Base-by-base conservation (phyloP, 2,329 filamentous ascomycete genomes). In the Monosporascus ibericus region DNA sequence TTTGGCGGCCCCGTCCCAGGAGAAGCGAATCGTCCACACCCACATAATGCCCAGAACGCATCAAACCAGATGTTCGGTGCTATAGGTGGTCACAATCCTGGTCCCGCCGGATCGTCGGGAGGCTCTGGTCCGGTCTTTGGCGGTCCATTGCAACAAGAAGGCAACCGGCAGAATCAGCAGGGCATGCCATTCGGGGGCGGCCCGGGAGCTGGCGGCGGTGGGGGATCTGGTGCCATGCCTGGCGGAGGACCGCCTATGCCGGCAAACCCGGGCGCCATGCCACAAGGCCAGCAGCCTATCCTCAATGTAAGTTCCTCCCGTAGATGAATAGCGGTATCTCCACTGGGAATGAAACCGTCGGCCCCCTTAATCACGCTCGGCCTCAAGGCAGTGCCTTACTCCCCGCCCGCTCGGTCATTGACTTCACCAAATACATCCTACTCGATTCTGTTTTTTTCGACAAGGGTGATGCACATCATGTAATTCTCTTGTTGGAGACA, bases 231-330 rank as follows among this genome's bases (percentile, higher is more conserved):
- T 53, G 55, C 58, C 68, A 56, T 78, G 71, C 63, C 70, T 57
- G 53, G 69, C 58, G 60, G 68, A 55, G 64, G 67, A 57, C 58
- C 67, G 48, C 56, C 42, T 8, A 64, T 68, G 39, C 63, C 70
- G 24, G 51, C 64, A 47, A 64, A 77, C 54, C 75, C 82, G 38
- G 77, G 80, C 55, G 79, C 79, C 17, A 77, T 90, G 66, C 80
- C 84, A 14, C 88, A 91, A 70, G 87, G 87, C 38, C 89, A 92
- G 68, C 89, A 94, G 66, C 90, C 90, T 5, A 95, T 95, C 61
- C 72, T 95, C 50, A 88, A 88, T 68, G 81, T 84, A 70, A 73
- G 80, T 71, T 58, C 49, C 40, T 22, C 44, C 50, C 30, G 30
- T 34, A 34, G 30, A 34, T 14, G 30, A 34, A 34, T 34, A 9